A percentile compares a stretch with the other conserved stretches of the same genome.
phyloP scores from a whole-genome alignment of 371 early-diverging fungal genomes.

The Mucor saturninus region DNA sequence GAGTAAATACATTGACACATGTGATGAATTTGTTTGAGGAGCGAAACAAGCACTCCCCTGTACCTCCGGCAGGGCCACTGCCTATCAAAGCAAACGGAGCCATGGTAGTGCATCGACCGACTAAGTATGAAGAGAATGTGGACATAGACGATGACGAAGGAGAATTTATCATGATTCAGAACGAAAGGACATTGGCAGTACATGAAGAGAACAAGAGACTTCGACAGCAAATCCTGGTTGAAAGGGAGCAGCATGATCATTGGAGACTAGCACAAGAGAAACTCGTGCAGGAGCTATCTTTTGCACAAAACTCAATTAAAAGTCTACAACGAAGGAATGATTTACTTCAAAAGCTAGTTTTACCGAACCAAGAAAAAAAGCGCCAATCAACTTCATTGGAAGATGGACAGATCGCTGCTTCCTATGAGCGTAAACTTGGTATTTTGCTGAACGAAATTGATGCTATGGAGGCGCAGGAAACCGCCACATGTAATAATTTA shows the following conservation, averaged over 20 bases:
- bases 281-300: neutral
- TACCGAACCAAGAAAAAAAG: neutral
- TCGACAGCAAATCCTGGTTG: slow-evolving; percentile 16
- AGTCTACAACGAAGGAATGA: slow-evolving; percentile 6
- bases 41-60: slow-evolving; percentile 14
- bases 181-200: slow-evolving; percentile 1
- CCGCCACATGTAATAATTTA: neutral
- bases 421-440: slow-evolving; percentile 27
- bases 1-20: slow-evolving; percentile 11
- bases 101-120: slow-evolving; percentile 28
- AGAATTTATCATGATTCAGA: neutral
- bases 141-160: neutral
- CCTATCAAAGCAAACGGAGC: slow-evolving; percentile 36
- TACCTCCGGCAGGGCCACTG: slow-evolving; percentile 15
- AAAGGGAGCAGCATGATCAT: slow-evolving; percentile 19
- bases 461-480: slow-evolving; percentile 32
- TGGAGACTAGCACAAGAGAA: slow-evolving; percentile 5
- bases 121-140: neutral
- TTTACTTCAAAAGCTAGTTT: slow-evolving; percentile 7
- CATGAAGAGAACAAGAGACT: slow-evolving; percentile 27
- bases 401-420: neutral
- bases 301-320: slow-evolving; percentile 5
- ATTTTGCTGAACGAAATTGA: slow-evolving; percentile 33
- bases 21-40: slow-evolving; percentile 27
- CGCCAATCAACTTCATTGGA: neutral